Percentiles rank a stretch among this genome's conserved stretches.
phyloP scores from a whole-genome alignment of 495 filamentous ascomycete species.

The Lichina pygmaea region DNA sequence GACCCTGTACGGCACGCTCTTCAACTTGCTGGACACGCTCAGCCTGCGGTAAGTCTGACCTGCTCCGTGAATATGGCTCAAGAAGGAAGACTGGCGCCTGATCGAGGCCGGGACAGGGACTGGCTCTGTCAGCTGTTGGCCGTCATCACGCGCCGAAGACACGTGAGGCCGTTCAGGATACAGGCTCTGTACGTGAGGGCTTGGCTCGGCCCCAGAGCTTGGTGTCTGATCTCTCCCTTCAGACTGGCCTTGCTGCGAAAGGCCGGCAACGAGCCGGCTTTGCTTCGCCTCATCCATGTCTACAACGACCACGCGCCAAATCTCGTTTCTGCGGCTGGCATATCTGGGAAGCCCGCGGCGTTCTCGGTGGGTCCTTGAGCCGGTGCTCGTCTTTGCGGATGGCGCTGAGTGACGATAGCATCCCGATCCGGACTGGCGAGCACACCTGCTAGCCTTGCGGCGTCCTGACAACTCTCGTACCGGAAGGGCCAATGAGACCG shows the following conservation, averaged over 20 bases:
- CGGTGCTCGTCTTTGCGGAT: not conserved
- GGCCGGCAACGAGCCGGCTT: conserved; percentile 41
- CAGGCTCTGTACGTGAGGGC: conserved; percentile 42
- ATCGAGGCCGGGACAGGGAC: not conserved
- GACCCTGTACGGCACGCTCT: conserved; percentile 50
- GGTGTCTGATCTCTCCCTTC: conserved; percentile 2
- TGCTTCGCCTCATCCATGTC: conserved; percentile 51
- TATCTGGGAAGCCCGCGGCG: conserved; percentile 12
- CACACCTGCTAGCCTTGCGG: conserved; percentile 37
- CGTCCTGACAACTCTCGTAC: conserved; percentile 17
- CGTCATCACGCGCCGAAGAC: conserved; percentile 56
- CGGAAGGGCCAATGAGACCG: conserved; percentile 7
- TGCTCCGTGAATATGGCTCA: not conserved
- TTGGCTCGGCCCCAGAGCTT: not conserved
- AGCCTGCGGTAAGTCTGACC: conserved; percentile 24
- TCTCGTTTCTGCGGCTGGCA: conserved; percentile 46
- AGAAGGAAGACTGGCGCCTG: not conserved
- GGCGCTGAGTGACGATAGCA: conserved; percentile 19
- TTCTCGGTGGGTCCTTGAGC: conserved; percentile 10
- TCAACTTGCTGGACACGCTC: conserved; percentile 64
- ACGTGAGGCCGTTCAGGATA: conserved; percentile 66
- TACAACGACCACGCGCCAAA: conserved; percentile 84
- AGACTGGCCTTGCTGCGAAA: conserved; percentile 33
- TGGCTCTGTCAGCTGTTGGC: conserved; percentile 58
- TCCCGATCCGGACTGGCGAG: conserved; percentile 54